Evolutionary conservation across 352 stramenopile genomes (phyloP), one percentile per base, ranked within the genome.

Genomic region (Pythium pyrilobum): DNA sequence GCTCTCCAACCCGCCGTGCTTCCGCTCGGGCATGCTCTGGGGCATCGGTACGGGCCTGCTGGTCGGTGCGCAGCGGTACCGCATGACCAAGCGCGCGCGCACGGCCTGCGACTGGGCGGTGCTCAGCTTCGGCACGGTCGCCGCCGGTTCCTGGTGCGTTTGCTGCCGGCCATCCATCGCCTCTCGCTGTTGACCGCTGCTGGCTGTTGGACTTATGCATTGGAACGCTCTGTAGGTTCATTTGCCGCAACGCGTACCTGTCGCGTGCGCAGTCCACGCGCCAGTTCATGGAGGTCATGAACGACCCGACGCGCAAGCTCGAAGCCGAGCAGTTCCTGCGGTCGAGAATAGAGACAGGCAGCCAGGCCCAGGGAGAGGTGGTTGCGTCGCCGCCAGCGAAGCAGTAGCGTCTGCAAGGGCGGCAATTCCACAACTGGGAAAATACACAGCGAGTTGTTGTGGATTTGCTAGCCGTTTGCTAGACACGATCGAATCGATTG

Each of bases 271-370:
- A 50, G 21, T 79, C 89, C 66, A 92, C 75, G 31, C 76, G 81
- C 4, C 57, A 88, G 42, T 91, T 91, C 62, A 91, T 91, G 80
- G 80, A 89, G 42, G 65, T 81, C 9, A 91, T 91, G 80, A 91
- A 91, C 68, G 74, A 91, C 67, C 80, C 80, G 6, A 72, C 81
- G 16, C 76, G 70, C 27, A 85, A 81, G 38, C 62, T 74, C 4
- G 80, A 91, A 41, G 80, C 80, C n/a, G 70, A 88, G 57, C 69
- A 91, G 59, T 91, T 91, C 56, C 46, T 89, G 34, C 72, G 71
- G 24, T 91, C 80, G 28, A 67, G 80, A 39, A 79, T 90, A 62
- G 64, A 75, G 42, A 49, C 67, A 32, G 62, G 52, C 43, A 54
- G 67, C 7, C 34, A 49, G 21, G 42, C 27, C 33, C 29, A 32